Percentiles rank a stretch among this genome's conserved stretches.
Conservation (phyloP, 2,329 filamentous ascomycete species). For the Cladosporium oxysporum region DNA sequence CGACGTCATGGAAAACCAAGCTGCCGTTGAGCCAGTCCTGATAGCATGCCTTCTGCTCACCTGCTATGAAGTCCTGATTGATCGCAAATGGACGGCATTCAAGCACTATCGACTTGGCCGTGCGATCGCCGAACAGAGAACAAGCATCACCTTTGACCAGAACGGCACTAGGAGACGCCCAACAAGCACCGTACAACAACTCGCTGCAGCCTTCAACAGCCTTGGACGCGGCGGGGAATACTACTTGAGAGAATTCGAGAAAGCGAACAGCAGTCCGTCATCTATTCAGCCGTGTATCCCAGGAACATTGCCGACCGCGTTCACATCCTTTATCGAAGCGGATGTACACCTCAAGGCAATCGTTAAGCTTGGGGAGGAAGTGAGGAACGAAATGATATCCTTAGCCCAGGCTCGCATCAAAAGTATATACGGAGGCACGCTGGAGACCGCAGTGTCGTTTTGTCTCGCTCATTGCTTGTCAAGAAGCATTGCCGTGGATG, state of each 20-base stretch:
- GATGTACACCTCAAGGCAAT: constrained; percentile 8
- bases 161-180: neutral
- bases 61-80: constrained; percentile 13
- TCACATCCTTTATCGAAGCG: constrained; percentile 9
- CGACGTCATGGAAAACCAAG: neutral
- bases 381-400: neutral
- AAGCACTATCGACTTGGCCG: constrained; percentile 13
- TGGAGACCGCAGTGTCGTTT: neutral
- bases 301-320: neutral
- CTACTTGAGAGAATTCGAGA: constrained; percentile 10
- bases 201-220: constrained; percentile 6
- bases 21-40: constrained; percentile 10
- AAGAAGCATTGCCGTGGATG: neutral
- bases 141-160: neutral
- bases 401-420: constrained; percentile 1
- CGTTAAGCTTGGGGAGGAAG: neutral
- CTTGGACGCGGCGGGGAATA: constrained; percentile 2
- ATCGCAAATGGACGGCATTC: neutral
- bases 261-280: neutral
- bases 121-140: constrained; percentile 2
- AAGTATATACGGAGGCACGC: neutral
- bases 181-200: neutral
- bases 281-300: neutral
- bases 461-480: constrained; percentile 10
- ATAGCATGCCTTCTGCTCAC: constrained; percentile 12